Evolutionary conservation across 2,329 filamentous ascomycete genomes (phyloP).

Genomic region (Penicillium verrucosum): DNA sequence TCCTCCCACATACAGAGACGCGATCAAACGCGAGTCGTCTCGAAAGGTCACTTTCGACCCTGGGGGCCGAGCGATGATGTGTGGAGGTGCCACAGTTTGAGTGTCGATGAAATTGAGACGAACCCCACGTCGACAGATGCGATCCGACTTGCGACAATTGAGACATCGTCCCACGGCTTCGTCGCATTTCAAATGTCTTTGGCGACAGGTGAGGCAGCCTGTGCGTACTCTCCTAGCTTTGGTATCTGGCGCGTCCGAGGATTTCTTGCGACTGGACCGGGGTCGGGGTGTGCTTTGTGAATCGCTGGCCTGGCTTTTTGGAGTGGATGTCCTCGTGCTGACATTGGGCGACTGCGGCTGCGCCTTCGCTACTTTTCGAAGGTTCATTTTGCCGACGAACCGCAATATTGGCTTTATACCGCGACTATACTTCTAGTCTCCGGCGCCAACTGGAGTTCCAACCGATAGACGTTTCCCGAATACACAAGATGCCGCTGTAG

Average conservation of each 20-base stretch:
- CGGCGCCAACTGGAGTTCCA: constrained; percentile 15
- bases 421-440: constrained; percentile 15
- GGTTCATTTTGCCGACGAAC: constrained; percentile 14
- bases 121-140: constrained; percentile 80
- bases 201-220: constrained; percentile 84
- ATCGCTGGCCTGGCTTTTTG: constrained; percentile 16
- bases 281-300: constrained; percentile 14
- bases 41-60: constrained; percentile 75
- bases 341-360: constrained; percentile 12
- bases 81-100: constrained; percentile 66
- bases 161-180: constrained; percentile 64
- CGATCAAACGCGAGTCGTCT: constrained; percentile 86
- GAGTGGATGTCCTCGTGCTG: constrained; percentile 13
- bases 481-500: constrained; percentile 14
- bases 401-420: neutral
- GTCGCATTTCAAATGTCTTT: constrained; percentile 88
- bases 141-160: constrained; percentile 85
- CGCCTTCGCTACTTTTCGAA: constrained; percentile 15
- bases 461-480: constrained; percentile 13
- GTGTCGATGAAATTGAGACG: constrained; percentile 90
- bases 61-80: constrained; percentile 54
- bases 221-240: constrained; percentile 87
- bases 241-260: constrained; percentile 22
- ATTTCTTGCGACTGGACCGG: constrained; percentile 22
- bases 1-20: constrained; percentile 83